Evolutionary conservation across 1,139 yeast species (phyloP).

Genomic region (Taiozyma sp.): DNA sequence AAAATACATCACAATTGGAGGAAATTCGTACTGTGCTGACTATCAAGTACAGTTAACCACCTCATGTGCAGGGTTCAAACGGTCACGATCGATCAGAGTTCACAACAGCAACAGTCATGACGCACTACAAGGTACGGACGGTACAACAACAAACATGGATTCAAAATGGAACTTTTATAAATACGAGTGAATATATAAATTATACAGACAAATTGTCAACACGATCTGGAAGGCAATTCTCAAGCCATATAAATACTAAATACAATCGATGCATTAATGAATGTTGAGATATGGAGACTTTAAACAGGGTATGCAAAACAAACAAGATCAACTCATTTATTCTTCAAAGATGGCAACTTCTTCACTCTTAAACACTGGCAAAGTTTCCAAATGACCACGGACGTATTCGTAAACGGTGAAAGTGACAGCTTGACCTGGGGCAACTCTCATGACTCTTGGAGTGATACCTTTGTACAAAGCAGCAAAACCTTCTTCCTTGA

Average conservation of each 20-base stretch:
- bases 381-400: constrained; percentile 57
- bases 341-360: constrained; percentile 29
- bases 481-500: constrained; percentile 82
- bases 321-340: constrained; percentile 11
- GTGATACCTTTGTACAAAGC: constrained; percentile 96
- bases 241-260: neutral
- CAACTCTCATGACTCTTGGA: constrained; percentile 98
- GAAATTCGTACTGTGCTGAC: too few species aligned
- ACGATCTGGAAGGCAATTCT: neutral
- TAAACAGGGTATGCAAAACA: neutral
- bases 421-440: constrained; percentile 98
- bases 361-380: constrained; percentile 31
- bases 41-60: too few species aligned
- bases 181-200: neutral
- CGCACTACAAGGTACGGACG: neutral
- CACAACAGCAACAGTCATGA: neutral
- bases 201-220: neutral
- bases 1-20: too few species aligned
- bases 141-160: neutral
- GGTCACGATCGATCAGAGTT: neutral
- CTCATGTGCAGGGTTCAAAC: too few species aligned
- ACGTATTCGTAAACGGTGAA: constrained; percentile 94
- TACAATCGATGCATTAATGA: neutral
- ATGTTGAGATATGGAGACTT: neutral
- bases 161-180: neutral